Evolutionary conservation across 2,329 filamentous ascomycete species (phyloP).

Genomic region (Fusarium napiforme): DNA sequence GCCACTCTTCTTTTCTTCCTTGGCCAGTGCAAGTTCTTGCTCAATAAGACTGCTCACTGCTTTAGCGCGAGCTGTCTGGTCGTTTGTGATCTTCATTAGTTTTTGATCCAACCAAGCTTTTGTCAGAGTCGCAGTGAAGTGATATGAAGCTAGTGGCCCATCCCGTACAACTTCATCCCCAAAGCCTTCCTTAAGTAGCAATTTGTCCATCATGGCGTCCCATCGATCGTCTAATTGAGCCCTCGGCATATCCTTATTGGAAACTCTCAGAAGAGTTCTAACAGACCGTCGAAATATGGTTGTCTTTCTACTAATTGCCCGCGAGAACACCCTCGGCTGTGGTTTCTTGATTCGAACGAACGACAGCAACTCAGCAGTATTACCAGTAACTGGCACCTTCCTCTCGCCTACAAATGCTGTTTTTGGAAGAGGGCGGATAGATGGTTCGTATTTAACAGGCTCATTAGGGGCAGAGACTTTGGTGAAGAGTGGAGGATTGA

Average conservation of each 20-base stretch:
- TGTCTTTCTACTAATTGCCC: constrained; percentile 65
- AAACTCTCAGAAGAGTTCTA: constrained; percentile 51
- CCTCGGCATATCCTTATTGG: constrained; percentile 49
- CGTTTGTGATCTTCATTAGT: constrained; percentile 48
- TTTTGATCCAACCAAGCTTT: constrained; percentile 48
- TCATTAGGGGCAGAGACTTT: constrained; percentile 50
- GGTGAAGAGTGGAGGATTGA: constrained; percentile 45
- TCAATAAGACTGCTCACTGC: constrained; percentile 56
- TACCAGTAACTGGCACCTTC: constrained; percentile 66
- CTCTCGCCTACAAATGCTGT: constrained; percentile 52
- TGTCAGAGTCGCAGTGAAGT: constrained; percentile 46
- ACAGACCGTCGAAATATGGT: constrained; percentile 56
- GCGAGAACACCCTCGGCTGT: constrained; percentile 68
- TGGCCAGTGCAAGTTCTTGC: constrained; percentile 49
- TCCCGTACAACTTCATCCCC: constrained; percentile 1
- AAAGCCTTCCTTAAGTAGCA: constrained; percentile 38
- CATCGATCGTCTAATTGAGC: constrained; percentile 60
- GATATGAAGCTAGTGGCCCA: constrained; percentile 44
- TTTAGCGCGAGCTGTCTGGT: constrained; percentile 55
- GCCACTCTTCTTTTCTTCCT: constrained; percentile 35
- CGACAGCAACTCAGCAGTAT: constrained; percentile 65
- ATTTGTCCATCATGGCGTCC: constrained; percentile 53
- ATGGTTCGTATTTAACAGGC: constrained; percentile 60
- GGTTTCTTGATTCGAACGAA: constrained; percentile 76
- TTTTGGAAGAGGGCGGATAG: constrained; percentile 60